Conservation (phyloP, 2,329 filamentous ascomycete species). For the Monilinia fructicola region DNA sequence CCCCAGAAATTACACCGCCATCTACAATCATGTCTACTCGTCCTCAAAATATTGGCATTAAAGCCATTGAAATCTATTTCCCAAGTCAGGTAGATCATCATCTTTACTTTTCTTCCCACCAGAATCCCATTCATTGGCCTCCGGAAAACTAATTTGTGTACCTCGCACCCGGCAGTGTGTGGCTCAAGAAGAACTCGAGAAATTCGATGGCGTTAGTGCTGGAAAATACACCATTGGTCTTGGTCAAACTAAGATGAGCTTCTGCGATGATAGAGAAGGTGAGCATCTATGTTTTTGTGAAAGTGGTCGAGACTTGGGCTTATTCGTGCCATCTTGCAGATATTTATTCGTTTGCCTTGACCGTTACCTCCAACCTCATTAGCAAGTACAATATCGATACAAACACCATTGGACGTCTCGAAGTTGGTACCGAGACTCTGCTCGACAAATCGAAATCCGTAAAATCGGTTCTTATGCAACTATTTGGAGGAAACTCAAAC, state of each 20-base stretch:
- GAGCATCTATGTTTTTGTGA: constrained; percentile 23
- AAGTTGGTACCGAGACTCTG: constrained; percentile 83
- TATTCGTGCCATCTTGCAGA: constrained; percentile 51
- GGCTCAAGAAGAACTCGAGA: constrained; percentile 78
- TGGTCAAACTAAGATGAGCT: constrained; percentile 88
- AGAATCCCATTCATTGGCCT: background rate
- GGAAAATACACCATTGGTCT: constrained; percentile 92
- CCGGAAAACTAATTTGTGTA: constrained; percentile 18
- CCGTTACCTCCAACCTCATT: constrained; percentile 73
- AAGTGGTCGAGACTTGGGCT: constrained; percentile 18
- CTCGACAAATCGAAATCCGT: constrained; percentile 90
- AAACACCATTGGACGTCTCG: constrained; percentile 74
- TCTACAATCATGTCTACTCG: constrained; percentile 62
- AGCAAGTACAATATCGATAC: constrained; percentile 81
- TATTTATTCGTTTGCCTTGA: constrained; percentile 84
- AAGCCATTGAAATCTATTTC: constrained; percentile 89
- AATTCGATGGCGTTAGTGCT: constrained; percentile 77
- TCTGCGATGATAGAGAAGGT: constrained; percentile 89
- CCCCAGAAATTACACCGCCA: constrained; percentile 32
- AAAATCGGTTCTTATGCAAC: constrained; percentile 85
- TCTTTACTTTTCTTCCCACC: background rate
- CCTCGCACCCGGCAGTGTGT: constrained; percentile 61
- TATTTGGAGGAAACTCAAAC: constrained; percentile 81
- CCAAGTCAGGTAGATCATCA: constrained; percentile 69
- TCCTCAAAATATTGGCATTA: constrained; percentile 87